Evolutionary conservation across 805 yeast species (phyloP), one percentile per base, ranked within the genome.

Genomic region (Myxozyma melibiosi): DNA sequence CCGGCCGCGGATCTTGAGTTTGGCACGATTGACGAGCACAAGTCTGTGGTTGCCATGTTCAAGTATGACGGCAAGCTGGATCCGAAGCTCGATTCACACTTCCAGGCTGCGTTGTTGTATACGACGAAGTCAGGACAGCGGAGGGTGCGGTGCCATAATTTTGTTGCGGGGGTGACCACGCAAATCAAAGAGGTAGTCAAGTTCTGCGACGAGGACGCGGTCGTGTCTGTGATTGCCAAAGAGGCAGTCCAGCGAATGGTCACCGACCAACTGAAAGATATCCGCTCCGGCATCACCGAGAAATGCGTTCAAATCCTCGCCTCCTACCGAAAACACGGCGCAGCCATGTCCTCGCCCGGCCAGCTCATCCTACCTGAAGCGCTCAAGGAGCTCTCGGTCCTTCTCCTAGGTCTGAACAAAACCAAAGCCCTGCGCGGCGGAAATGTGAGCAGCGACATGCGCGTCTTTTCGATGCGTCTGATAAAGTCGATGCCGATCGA

Each of bases 61-160:
- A 79, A 78, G 45, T 86, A 88, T 67, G 97, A 90, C 67, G 90
- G 90, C 2, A 83, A 82, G 58, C 75, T 90, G 33, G 81, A 84
- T 56, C 76, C 86, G 1, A 82, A 82, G 58, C 77, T 80, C 37
- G 97, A 90, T 70, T 87, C 89, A 22, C 94, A 90, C 70, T 89
- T 92, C 76, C 99, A 94, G 73, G 86, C 88, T 1, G 97, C 98
- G 0, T 65, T 94, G 27, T 74, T 94, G 53, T 92, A 90, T 70
- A 91, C 97, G 0, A 87, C 90, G 45, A 68, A 78, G 1, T 78
- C 78, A 46, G 99, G 99, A 22, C 73, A 78, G 7, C 77, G 97
- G 63, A 85, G 88, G 65, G 92, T 94, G 14, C 80, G 99, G 61
- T 90, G 90, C n/a, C 80, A 88, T 47, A 94, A 94, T 68, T 75